Conservation (phyloP, 352 stramenopile species). For the Phytophthora pini region DNA sequence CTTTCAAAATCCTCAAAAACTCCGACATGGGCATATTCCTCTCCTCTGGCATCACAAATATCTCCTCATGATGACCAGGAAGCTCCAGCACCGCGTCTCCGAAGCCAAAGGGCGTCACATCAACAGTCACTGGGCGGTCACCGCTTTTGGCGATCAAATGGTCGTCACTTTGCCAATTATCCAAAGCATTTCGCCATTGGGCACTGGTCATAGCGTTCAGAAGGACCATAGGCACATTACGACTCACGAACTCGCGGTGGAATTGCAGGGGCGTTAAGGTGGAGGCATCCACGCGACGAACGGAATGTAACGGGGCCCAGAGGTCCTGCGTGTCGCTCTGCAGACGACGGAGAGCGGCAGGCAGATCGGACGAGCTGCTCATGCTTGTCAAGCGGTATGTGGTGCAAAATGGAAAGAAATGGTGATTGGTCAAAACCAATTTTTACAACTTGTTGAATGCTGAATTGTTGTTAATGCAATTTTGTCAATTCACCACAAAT, state of each 20-base stretch:
- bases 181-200: constrained; percentile 58
- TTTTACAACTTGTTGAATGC: too few relatives aligned
- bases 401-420: too few relatives aligned
- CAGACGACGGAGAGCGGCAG: constrained; percentile 38
- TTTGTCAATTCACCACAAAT: too few relatives aligned
- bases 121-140: constrained; percentile 61
- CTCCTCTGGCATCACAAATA: constrained; percentile 88
- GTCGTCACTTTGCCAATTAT: constrained; percentile 59
- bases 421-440: too few relatives aligned
- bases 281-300: too few relatives aligned
- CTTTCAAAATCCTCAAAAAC: constrained; percentile 58
- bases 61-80: constrained; percentile 20
- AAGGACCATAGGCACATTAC: constrained; percentile 80
- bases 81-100: constrained; percentile 75
- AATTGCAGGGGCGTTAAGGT: neutral
- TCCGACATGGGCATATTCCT: constrained; percentile 68
- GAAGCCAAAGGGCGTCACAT: constrained; percentile 80
- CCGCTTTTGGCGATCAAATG: constrained; percentile 62
- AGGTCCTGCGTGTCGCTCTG: constrained; percentile 65
- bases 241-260: constrained; percentile 61
- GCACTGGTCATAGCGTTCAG: constrained; percentile 63
- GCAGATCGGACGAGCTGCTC: neutral
- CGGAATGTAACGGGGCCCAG: too few relatives aligned
- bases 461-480: too few relatives aligned
- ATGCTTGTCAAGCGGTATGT: neutral